Evolutionary conservation across 768 basidiomycete species (phyloP).

Genomic region (Favolaschia claudopus): DNA sequence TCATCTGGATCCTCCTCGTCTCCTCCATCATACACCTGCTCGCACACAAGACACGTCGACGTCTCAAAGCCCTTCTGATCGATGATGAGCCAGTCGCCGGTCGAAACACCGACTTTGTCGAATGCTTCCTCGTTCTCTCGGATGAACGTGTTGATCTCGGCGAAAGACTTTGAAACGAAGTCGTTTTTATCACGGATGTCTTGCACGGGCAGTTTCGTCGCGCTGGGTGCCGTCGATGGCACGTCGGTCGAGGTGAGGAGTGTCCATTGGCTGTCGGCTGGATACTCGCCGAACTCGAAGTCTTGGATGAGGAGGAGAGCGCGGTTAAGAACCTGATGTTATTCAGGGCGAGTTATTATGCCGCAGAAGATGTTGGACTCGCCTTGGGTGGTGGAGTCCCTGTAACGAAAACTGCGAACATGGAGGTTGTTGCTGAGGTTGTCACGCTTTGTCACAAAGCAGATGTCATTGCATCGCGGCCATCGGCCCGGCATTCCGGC

Average conservation of each 20-base stretch:
- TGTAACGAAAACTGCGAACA: too few relatives aligned
- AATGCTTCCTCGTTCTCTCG: neutral
- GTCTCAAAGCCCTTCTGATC: conserved; percentile 19
- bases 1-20: neutral
- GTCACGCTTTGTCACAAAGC: too few relatives aligned
- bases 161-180: too few relatives aligned
- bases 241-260: neutral
- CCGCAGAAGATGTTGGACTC: too few relatives aligned
- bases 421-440: too few relatives aligned
- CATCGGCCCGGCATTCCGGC: too few relatives aligned
- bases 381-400: too few relatives aligned
- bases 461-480: too few relatives aligned
- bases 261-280: neutral
- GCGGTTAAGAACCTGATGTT: neutral
- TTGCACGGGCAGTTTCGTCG: too few relatives aligned
- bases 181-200: too few relatives aligned
- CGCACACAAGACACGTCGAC: conserved; percentile 18
- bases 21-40: conserved; percentile 4
- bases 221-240: neutral
- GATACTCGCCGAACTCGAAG: neutral
- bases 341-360: too few relatives aligned
- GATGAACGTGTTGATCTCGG: conserved; percentile 15
- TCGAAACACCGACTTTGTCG: neutral
- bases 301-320: too few relatives aligned
- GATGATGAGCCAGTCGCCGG: conserved; percentile 9